Conservation (phyloP, 1,284 basidiomycete genomes). For the Phellopilus nigrolimitatus region DNA sequence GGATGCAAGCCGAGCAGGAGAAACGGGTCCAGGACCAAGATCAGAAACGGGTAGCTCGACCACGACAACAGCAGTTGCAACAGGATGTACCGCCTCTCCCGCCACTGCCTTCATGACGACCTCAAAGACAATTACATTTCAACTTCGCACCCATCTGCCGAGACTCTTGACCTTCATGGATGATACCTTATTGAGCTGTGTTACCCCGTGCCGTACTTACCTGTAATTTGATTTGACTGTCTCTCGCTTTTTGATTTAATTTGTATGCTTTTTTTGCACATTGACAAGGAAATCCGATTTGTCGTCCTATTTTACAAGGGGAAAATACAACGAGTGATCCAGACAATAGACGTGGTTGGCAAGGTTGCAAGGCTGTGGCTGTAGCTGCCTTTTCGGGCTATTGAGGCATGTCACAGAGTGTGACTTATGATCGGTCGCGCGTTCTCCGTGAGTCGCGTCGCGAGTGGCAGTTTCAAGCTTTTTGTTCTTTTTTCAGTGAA, state of each 20-base stretch:
- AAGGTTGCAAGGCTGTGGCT: neutral
- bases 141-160: neutral
- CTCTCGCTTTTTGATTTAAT: neutral
- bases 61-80: constrained; percentile 27
- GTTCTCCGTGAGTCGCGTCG: neutral
- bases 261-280: neutral
- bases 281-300: neutral
- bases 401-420: too few species aligned
- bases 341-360: constrained; percentile 7
- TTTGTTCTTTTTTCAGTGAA: constrained; percentile 6
- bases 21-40: constrained; percentile 53
- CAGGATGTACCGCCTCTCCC: constrained; percentile 28
- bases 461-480: neutral
- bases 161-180: neutral
- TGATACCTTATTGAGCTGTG: constrained; percentile 16
- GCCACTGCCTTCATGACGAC: constrained; percentile 24
- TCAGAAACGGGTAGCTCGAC: constrained; percentile 47
- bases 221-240: constrained; percentile 3
- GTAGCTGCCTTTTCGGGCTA: neutral
- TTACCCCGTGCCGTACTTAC: constrained; percentile 12
- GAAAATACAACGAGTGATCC: constrained; percentile 10
- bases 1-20: constrained; percentile 71
- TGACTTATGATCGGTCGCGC: neutral
- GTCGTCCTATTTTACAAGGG: neutral
- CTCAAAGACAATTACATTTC: too few species aligned